phyloP scores from a whole-genome alignment of 352 stramenopile genomes.

The Phytophthora hibernalis region DNA sequence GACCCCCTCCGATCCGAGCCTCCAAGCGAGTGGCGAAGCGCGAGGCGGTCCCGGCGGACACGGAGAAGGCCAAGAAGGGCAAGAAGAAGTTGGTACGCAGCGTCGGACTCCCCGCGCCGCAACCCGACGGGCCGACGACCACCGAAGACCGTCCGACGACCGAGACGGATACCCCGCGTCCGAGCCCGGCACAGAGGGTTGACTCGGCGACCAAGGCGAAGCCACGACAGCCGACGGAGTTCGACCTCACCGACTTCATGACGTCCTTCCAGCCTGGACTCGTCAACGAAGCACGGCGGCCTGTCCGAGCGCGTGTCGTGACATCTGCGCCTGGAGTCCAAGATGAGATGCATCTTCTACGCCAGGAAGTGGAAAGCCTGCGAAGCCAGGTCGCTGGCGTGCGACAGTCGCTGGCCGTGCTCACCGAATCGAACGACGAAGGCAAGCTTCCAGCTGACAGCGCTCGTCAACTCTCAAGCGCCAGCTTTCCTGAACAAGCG shows the following conservation, averaged over 20 bases:
- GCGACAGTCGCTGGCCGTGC: not conserved
- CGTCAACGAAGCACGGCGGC: not conserved
- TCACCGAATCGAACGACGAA: not conserved
- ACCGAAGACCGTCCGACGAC: too few species aligned
- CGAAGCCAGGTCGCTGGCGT: not conserved
- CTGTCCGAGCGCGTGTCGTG: not conserved
- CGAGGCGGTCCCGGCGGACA: too few species aligned
- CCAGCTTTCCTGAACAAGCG: slow-evolving; percentile 13
- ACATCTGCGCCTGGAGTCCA: not conserved
- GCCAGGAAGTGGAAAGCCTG: not conserved
- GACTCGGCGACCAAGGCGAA: not conserved
- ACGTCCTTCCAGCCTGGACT: slow-evolving; percentile 13
- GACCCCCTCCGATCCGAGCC: too few species aligned
- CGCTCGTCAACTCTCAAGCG: not conserved
- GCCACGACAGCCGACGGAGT: not conserved
- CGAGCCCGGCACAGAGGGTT: not conserved
- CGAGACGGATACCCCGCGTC: not conserved
- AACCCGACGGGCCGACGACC: too few species aligned
- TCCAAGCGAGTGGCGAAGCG: too few species aligned
- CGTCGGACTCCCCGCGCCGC: too few species aligned
- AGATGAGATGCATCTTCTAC: slow-evolving; percentile 1
- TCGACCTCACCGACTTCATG: slow-evolving; percentile 16
- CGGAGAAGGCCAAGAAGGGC: too few species aligned
- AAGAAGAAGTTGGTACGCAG: too few species aligned
- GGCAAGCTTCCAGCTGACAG: slow-evolving; percentile 4